Base-by-base conservation (phyloP, 768 basidiomycete species). In the Naganishia friedmannii region DNA sequence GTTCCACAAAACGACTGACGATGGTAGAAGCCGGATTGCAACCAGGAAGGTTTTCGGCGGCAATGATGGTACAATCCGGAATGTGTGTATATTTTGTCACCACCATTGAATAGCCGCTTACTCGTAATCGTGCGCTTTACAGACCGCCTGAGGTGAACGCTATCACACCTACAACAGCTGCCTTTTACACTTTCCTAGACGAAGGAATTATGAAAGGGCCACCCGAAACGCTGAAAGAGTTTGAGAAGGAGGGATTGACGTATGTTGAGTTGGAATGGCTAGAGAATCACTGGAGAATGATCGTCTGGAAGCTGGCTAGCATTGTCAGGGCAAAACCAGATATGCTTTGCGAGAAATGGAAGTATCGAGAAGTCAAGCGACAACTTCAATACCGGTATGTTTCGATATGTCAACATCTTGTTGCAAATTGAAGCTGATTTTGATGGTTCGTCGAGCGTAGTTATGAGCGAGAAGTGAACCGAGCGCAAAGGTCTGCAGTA, bases 261-360 rank as follows among this genome's bases (percentile, higher is more conserved):
- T 84, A 92, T 28, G 90, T 87, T 2, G 90, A 88, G 9, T 83
- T 87, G 72, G 80, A 84, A 28, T 99, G 96, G 96, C 88, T 96
- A 0, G 86, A 90, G 63, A 97, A 97, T 75, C 93, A 96, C 74
- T 99, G 93, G 91, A 80, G 83, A 12, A 82, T 93, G 54, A 87
- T 98, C 34, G 84, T 99, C 3, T 99, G 96, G 96, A 99, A 99
- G 82, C 82, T 96, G 26, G 92, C 93, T 3, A 90, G 91, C 15
- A 87, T 92, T 85, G 89, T 88, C 0, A 83, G 85, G 42, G 84
- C 93, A 0, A 87, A 91, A 69, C 93, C 93, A 4, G 79, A 84
- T 29, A 82, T 83, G 48, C 76, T 77, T 15, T 87, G 87, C 75
- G 81, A 85, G 55, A 82, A 84, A 58, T 99, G 95, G 93, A 88